Base-by-base conservation (phyloP, 2,329 filamentous ascomycete species). In the Alternaria postmessia region DNA sequence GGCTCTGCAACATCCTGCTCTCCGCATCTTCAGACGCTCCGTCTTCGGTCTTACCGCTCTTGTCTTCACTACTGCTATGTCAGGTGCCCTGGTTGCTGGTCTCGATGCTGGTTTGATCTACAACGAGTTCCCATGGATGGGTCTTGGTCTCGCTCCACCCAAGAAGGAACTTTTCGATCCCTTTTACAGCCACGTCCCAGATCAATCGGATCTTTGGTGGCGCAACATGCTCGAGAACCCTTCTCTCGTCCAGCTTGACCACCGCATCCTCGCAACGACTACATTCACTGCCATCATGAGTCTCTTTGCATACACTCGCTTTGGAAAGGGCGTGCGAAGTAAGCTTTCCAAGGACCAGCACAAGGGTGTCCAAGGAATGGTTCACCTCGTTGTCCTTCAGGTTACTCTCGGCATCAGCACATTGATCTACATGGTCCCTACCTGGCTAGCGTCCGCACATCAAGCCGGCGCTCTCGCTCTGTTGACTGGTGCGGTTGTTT, bases 41-140 rank as follows among this genome's bases (percentile, higher is more conserved):
- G 89, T 93, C 22, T 85, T 88, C 6, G 89, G 85, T 3, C 84
- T 98, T 26, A 86, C 90, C 8, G 83, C 85, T 4, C 86, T 99
- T 26, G 89, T 96, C 69, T 98, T 97, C 80, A 84, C 86, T 34
- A 99, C 95, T 4, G 93, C 92, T 73, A 92, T 99, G 87, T 97
- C 95, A 4, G 95, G 94, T 54, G 94, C 90, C 5, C 86, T 99
- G 3, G 95, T 99, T 32, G 95, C 95, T 7, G 95, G 95, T 32
- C 89, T 99, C 14, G 95, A 99, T 75, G 95, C 95, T 8, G 95
- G 95, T 8, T 85, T 99, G 57, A 98, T 99, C 80, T 99, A 99
- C 84, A 99, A 99, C 78, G 93, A 99, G 79, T 98, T 99, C 78
- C 95, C 95, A 7, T 92, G 87, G 80, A 99, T 99, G 95, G 95